Percentiles rank a stretch among this genome's conserved stretches.
Evolutionary conservation across 352 stramenopile genomes (phyloP).

Genomic region (Pythium phragmitis): DNA sequence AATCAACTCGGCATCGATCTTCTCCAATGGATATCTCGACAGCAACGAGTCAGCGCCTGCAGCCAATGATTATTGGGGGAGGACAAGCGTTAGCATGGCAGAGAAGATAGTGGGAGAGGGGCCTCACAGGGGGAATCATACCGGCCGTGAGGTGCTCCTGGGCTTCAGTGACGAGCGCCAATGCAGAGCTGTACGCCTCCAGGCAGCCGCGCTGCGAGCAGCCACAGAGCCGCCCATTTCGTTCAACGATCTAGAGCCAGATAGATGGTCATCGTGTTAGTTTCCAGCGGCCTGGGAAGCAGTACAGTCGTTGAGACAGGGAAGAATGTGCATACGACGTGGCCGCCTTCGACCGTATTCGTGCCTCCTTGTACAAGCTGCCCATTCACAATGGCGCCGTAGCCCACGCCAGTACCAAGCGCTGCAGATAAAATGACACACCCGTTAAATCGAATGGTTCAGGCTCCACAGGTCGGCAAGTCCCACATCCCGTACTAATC

Average conservation of each 20-base stretch:
- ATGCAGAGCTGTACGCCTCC: constrained; percentile 76
- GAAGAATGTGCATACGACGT: constrained; percentile 44
- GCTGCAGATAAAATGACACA: constrained; percentile 29
- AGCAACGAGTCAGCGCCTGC: constrained; percentile 51
- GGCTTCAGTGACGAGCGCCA: constrained; percentile 58
- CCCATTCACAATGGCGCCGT: constrained; percentile 62
- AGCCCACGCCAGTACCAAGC: constrained; percentile 73
- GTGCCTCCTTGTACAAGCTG: constrained; percentile 65
- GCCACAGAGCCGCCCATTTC: constrained; percentile 69
- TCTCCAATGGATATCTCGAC: constrained; percentile 33
- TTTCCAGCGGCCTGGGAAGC: background rate
- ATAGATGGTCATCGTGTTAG: too few relatives aligned
- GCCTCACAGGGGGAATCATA: constrained; percentile 13
- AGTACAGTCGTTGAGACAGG: background rate
- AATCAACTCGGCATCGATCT: constrained; percentile 75
- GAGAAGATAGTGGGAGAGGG: too few relatives aligned
- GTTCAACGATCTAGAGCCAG: constrained; percentile 65
- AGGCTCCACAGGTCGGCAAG: background rate
- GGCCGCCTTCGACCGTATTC: constrained; percentile 75
- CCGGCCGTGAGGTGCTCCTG: constrained; percentile 63
- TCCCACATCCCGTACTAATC: constrained; percentile 53
- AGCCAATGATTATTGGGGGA: background rate
- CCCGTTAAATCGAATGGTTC: too few relatives aligned
- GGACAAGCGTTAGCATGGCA: too few relatives aligned
- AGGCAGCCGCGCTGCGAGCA: constrained; percentile 77